Evolutionary conservation across 768 basidiomycete species (phyloP), one percentile per base, ranked within the genome.

Genomic region (Phaffia tasmanica): DNA sequence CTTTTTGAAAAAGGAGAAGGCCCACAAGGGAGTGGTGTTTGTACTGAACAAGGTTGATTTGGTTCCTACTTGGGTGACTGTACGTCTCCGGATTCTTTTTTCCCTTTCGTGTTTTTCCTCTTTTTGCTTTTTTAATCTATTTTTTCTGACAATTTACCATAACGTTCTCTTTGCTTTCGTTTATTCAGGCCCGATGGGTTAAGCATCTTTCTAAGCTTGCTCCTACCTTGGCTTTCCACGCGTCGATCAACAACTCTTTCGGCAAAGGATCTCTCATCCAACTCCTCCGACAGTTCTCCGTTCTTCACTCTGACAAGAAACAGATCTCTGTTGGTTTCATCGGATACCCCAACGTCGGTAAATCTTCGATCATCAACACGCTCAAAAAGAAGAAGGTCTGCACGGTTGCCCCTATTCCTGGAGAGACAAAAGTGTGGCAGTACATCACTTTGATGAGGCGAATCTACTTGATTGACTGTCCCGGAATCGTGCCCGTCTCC

Each of bases 401-500:
- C 81, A 83, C 83, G 18, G 93, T 97, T 67, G 95, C 95, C 15
- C 95, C 95, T 9, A 83, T 98, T 15, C 94, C 95, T 2, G 95
- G 95, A 71, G 95, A 99, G 81, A 99, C 95, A 55, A 99, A 98
- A 79, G 77, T 81, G 71, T 99, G 95, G 95, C 94, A 99, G 82
- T 99, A 99, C 77, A 97, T 99, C 79, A 93, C 91, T 32, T 80
- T 99, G 51, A 99, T 93, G 68, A 84, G 87, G 70, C 83, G 88
- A 63, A 99, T 99, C 75, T 99, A 97, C 80, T 86, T 99, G 71
- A 97, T 99, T 79, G 95, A 99, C 78, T 99, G 95, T 75, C 95
- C 95, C 32, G 95, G 95, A 58, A 89, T 98, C 76, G 95, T 97
- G 1, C 94, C 94, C 1, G 86, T 91, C 21, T 93, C 91, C 27